phyloP scores from a whole-genome alignment of 306 rosid species.

The Fagus sylvatica region DNA sequence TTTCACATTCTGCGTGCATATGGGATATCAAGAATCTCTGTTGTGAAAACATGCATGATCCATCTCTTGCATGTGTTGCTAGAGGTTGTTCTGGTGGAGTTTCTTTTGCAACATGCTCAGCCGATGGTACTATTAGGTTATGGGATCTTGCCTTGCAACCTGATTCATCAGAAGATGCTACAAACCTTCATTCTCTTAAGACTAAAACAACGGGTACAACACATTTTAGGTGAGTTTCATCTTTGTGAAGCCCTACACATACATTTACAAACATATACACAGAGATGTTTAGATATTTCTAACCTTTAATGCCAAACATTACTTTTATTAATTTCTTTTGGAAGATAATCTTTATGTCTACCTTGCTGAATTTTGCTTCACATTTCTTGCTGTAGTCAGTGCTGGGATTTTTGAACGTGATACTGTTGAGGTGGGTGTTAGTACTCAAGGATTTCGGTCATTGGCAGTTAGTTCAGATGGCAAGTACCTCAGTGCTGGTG shows the following conservation, averaged over 20 bases:
- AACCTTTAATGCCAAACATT: not conserved
- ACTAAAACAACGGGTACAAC: slow-evolving; percentile 41
- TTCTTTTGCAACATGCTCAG: slow-evolving; percentile 82
- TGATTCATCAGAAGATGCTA: slow-evolving; percentile 35
- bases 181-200: slow-evolving; percentile 29
- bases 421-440: slow-evolving; percentile 52
- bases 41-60: slow-evolving; percentile 73
- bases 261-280: not conserved
- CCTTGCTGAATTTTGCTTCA: slow-evolving; percentile 21
- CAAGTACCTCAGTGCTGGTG: slow-evolving; percentile 74
- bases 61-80: slow-evolving; percentile 74
- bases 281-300: not conserved
- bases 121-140: slow-evolving; percentile 74
- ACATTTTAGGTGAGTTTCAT: slow-evolving; percentile 48
- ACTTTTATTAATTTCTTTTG: not conserved
- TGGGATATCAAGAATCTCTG: slow-evolving; percentile 85
- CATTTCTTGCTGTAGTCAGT: slow-evolving; percentile 50
- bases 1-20: slow-evolving; percentile 80
- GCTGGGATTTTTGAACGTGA: slow-evolving; percentile 69
- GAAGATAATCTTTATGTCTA: slow-evolving; percentile 7
- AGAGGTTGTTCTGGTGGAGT: slow-evolving; percentile 80
- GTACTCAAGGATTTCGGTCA: slow-evolving; percentile 58
- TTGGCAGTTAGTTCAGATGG: slow-evolving; percentile 84
- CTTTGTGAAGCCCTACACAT: slow-evolving; percentile 6
- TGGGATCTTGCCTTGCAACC: slow-evolving; percentile 80